Conservation (phyloP, 2,329 filamentous ascomycete genomes). For the Sarocladiaceae sp. region DNA sequence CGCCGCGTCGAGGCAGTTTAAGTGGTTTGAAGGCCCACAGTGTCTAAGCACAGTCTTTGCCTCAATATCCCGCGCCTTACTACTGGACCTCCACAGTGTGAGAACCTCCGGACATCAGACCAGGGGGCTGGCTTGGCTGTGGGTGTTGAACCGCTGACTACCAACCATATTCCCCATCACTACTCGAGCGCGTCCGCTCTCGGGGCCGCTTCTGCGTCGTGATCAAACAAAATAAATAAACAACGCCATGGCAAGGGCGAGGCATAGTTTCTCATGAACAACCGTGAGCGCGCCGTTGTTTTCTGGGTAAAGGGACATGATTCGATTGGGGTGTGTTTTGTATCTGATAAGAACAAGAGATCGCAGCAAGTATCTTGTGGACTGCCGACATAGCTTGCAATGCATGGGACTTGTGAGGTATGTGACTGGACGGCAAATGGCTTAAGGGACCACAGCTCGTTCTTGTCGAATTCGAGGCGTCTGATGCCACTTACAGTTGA, state of each 20-base stretch:
- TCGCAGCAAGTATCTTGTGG: no score
- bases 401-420: no score
- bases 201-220: not conserved
- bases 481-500: no score
- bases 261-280: not conserved
- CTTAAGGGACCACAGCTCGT: no score
- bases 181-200: not conserved
- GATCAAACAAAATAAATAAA: constrained; percentile 8
- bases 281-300: no score
- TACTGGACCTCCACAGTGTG: no score
- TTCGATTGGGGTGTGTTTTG: no score
- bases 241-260: not conserved
- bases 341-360: no score
- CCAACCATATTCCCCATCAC: constrained; percentile 1
- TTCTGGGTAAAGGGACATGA: no score
- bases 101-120: not conserved
- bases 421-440: not conserved
- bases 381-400: no score
- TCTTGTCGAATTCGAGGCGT: no score
- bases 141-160: not conserved
- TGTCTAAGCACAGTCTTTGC: not conserved
- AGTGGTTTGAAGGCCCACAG: not conserved
- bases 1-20: not conserved
- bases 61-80: no score
- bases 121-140: not conserved